These are phyloP conservation scores for Catunica adiposa DNA, from an alignment of 2,329 filamentous ascomycete species.

Conservation along the genomic window DNA sequence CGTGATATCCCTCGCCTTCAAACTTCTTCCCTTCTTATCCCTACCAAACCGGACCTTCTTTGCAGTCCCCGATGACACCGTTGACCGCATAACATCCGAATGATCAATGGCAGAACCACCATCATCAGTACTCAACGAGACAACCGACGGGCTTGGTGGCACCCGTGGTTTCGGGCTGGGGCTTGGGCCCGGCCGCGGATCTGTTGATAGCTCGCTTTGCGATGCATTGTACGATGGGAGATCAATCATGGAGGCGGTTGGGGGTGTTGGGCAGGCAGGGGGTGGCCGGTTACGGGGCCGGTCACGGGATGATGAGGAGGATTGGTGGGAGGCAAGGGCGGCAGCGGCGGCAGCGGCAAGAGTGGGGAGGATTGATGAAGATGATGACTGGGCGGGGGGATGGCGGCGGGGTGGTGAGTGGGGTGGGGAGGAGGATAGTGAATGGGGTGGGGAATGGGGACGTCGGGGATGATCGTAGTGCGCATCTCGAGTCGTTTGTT, in stretches of 20 bases:
- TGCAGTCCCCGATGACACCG: no score
- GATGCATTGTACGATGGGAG: background rate
- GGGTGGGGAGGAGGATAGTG: background rate
- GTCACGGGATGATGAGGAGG: background rate
- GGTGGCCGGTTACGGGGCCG: background rate
- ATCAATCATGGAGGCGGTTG: background rate
- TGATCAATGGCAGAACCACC: no score
- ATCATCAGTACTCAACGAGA: no score
- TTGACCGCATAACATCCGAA: no score
- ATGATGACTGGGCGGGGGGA: background rate
- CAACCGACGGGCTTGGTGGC: no score
- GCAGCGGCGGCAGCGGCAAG: background rate
- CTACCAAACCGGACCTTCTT: no score
- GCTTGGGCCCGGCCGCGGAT: background rate
- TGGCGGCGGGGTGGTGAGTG: background rate
- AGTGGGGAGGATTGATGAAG: background rate
- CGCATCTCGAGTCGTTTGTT: no score
- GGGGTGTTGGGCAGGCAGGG: background rate
- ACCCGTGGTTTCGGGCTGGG: background rate
- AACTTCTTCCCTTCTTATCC: no score
- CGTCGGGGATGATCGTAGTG: no score
- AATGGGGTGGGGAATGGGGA: background rate
- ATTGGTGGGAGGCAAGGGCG: background rate
- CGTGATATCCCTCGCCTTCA: no score
- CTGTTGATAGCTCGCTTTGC: background rate